A percentile compares a stretch with the other conserved stretches of the same genome.
Conservation (phyloP, 2,329 filamentous ascomycete genomes). For the Pyrenochaeta sp. region DNA sequence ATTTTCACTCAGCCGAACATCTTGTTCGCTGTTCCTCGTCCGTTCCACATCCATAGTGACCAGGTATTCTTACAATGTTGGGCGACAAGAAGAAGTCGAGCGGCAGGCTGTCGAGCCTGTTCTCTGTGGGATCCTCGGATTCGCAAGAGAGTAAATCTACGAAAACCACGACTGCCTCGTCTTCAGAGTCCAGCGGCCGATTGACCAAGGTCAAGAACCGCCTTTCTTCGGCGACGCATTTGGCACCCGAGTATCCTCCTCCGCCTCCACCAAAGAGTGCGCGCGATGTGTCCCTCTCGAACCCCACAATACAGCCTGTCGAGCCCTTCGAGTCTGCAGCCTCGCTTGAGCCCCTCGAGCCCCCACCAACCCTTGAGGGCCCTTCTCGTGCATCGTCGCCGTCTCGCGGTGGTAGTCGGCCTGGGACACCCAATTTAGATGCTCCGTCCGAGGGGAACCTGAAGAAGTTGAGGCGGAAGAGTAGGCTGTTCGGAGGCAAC, state of each 20-base stretch:
- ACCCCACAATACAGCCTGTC: conserved; percentile 40
- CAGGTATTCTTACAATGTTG: conserved; percentile 23
- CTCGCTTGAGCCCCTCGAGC: conserved; percentile 37
- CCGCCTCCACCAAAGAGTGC: conserved; percentile 27
- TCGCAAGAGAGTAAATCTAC: conserved; percentile 14
- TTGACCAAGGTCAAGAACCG: conserved; percentile 45
- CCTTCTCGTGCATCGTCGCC: conserved; percentile 41
- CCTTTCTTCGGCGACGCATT: conserved; percentile 40
- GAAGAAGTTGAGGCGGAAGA: conserved; percentile 48
- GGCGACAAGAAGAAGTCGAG: conserved; percentile 44
- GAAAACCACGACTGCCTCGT: conserved; percentile 28
- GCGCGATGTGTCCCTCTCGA: conserved; percentile 20
- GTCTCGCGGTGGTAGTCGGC: conserved; percentile 32
- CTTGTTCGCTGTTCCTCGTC: not conserved
- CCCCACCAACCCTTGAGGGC: conserved; percentile 36
- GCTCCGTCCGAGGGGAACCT: conserved; percentile 25
- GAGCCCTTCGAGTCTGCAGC: conserved; percentile 33
- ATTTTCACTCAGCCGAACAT: conserved; percentile 10
- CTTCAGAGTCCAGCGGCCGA: conserved; percentile 40
- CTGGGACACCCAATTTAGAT: conserved; percentile 29
- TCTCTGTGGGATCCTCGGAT: conserved; percentile 36
- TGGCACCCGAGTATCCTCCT: conserved; percentile 42
- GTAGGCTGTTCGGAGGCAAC: conserved; percentile 42
- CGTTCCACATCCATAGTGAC: conserved; percentile 1
- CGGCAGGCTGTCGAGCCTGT: conserved; percentile 45